Base-by-base conservation (phyloP, 2,329 filamentous ascomycete genomes). In the Arthrinium puccinioides region DNA sequence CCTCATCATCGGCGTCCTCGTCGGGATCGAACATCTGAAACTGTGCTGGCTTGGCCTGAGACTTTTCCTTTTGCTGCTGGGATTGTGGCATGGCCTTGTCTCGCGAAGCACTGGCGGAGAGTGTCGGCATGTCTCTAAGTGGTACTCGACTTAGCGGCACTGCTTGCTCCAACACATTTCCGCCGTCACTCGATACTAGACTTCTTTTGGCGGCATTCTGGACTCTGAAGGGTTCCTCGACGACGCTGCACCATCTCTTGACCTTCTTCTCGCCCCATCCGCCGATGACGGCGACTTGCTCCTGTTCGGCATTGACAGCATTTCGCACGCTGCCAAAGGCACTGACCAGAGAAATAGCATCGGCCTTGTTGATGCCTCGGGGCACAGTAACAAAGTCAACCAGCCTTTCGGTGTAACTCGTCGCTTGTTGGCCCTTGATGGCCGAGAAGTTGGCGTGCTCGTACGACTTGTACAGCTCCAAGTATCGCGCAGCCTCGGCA, bases 181-280 rank as follows among this genome's bases (percentile, higher is more conserved):
- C 54, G 20, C 44, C 48, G 34, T 54, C 57, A 31, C 44, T 50
- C n/a, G 46, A 41, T 18, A 46, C 46, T 15, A 50, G 41, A 21
- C 48, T 54, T 38, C 61, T 52, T 53, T 66, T 85, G n/a, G 73
- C 76, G 2, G 84, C 76, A 51, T 82, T 84, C 50, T 80, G 78
- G 5, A 83, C 78, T 40, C 87, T 69, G 51, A 97, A 96, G 1
- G 87, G 87, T 60, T 94, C 88, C 42, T 87, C 76, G 2, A 96
- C 84, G 9, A 84, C 83, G 39, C 70, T 74, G 48, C 75, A 82
- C 90, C 90, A 97, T 40, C 79, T 76, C 60, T 84, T 83, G 16
- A 96, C 87, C 62, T 98, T 98, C 65, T 87, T 88, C 61, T 94
- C 87, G 23, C 92, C 92, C 89, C 89, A 98, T 1, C 92, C 92